Evolutionary conservation across 495 filamentous ascomycete genomes (phyloP).

Genomic region (Bacidia rubella): DNA sequence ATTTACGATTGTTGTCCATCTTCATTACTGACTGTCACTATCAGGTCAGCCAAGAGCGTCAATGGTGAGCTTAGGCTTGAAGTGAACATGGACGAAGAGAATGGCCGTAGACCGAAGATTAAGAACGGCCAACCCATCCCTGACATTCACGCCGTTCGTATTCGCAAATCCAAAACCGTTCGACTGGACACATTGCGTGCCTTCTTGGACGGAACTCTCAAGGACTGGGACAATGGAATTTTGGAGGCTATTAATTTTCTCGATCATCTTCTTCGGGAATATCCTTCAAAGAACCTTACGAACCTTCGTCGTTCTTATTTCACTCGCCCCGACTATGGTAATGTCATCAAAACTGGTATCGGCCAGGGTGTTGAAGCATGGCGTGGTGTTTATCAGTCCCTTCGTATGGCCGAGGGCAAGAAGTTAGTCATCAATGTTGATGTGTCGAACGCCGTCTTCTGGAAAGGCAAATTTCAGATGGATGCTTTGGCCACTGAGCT

Average conservation of each 20-base stretch:
- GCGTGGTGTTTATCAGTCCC: constrained; percentile 74
- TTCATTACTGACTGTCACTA: constrained; percentile 14
- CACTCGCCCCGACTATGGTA: constrained; percentile 25
- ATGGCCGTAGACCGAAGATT: constrained; percentile 23
- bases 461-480: constrained; percentile 22
- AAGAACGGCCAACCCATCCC: constrained; percentile 18
- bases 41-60: constrained; percentile 18
- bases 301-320: constrained; percentile 73
- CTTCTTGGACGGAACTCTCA: constrained; percentile 45
- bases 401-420: constrained; percentile 47
- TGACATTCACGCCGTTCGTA: constrained; percentile 42
- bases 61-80: constrained; percentile 28
- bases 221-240: constrained; percentile 45
- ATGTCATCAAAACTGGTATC: constrained; percentile 20
- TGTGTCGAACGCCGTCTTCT: constrained; percentile 67
- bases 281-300: constrained; percentile 47
- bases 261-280: constrained; percentile 75
- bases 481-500: not conserved
- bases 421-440: constrained; percentile 71
- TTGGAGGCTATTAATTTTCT: constrained; percentile 80
- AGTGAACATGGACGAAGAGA: constrained; percentile 55
- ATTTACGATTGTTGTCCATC: constrained; percentile 16
- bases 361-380: constrained; percentile 56
- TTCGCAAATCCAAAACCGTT: constrained; percentile 44
- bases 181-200: constrained; percentile 45